phyloP scores from a whole-genome alignment of 1,284 basidiomycete species.

The Xerocomus nothofagi region DNA sequence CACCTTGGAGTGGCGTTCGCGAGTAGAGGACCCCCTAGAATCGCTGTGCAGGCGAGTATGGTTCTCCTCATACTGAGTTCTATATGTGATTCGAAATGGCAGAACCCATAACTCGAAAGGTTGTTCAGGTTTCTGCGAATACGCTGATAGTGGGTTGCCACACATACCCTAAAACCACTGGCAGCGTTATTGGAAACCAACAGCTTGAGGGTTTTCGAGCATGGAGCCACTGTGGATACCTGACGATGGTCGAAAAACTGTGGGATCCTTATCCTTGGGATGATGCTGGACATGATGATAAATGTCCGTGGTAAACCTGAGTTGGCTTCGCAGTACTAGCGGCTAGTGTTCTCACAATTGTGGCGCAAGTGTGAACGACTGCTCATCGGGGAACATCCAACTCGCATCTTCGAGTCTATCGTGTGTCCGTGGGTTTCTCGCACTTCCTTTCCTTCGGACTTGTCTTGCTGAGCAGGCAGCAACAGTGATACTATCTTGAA shows the following conservation, averaged over 20 bases:
- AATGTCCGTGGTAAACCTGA: not conserved
- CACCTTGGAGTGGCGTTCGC: constrained; percentile 9
- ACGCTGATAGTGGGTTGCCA: not conserved
- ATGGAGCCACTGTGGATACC: not conserved
- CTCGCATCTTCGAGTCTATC: not conserved
- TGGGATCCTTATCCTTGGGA: not conserved
- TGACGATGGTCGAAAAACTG: not conserved
- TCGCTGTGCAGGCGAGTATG: constrained; percentile 11
- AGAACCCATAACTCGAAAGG: not conserved
- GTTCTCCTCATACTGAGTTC: not conserved
- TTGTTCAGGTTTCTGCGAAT: not conserved
- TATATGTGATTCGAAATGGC: not conserved
- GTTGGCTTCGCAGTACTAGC: no score
- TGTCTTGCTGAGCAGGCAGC: not conserved
- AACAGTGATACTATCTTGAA: not conserved
- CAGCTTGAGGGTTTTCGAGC: not conserved
- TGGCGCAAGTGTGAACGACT: not conserved
- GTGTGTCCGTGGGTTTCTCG: not conserved
- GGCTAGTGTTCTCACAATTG: not conserved
- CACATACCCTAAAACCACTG: not conserved
- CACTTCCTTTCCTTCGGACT: not conserved
- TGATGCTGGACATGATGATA: not conserved
- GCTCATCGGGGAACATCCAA: no score
- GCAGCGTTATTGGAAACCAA: not conserved
- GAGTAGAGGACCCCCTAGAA: not conserved